Conservation (phyloP, 805 yeast species). For the Kurtzmaniella cleridarum region DNA sequence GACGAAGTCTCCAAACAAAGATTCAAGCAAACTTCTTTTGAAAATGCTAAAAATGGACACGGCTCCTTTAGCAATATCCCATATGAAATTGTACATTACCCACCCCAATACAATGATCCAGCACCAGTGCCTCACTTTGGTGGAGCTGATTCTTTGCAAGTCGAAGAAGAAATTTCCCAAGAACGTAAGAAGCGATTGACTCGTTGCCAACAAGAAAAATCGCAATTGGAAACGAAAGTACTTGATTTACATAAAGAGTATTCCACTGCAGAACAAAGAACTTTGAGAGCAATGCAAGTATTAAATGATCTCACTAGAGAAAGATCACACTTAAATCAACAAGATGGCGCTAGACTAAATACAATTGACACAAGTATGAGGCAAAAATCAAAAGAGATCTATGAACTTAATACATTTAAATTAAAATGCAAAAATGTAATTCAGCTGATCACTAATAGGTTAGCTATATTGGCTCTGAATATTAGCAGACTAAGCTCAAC, state of each 20-base stretch:
- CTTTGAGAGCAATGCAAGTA: no score
- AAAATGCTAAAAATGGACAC: slow-evolving; percentile 4
- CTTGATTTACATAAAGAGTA: no score
- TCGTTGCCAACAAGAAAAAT: no score
- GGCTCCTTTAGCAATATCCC: not conserved
- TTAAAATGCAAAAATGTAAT: not conserved
- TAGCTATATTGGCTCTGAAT: not conserved
- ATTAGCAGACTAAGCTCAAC: not conserved
- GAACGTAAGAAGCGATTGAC: no score
- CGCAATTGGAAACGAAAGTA: no score
- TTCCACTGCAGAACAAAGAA: no score
- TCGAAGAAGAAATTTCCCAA: not conserved
- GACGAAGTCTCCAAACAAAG: slow-evolving; percentile 22
- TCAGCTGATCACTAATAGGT: slow-evolving; percentile 1
- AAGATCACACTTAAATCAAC: no score
- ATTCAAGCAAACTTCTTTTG: slow-evolving; percentile 21
- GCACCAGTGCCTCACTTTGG: slow-evolving; percentile 23
- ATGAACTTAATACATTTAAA: not conserved
- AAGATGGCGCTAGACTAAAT: not conserved
- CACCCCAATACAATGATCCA: slow-evolving; percentile 10
- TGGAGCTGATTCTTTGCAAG: slow-evolving; percentile 2
- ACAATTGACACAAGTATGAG: not conserved
- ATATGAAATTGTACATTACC: no score
- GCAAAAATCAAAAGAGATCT: not conserved
- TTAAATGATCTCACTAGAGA: no score